Conservation (phyloP, 306 rosid genomes). For the Sphenostylis stenocarpa region DNA sequence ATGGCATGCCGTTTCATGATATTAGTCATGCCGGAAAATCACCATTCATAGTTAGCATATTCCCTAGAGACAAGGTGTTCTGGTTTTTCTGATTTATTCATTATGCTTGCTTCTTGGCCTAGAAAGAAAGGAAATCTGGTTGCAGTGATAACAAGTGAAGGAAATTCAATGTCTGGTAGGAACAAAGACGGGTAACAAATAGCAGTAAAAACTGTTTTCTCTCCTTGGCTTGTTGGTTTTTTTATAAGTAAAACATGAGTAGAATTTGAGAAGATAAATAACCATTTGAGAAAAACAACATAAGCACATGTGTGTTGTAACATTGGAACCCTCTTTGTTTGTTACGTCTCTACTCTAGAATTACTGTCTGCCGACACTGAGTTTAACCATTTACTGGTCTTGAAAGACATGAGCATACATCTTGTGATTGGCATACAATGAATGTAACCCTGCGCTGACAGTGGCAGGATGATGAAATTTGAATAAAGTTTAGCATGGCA, state of each 20-base stretch:
- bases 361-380: slow-evolving; percentile 29
- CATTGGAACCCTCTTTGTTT: too few species aligned
- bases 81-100: neutral
- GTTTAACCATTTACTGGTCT: neutral
- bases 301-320: neutral
- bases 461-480: neutral
- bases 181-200: neutral
- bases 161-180: neutral
- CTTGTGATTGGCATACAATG: slow-evolving; percentile 6
- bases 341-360: neutral
- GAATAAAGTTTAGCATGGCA: too few species aligned
- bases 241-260: too few species aligned
- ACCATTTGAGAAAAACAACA: neutral
- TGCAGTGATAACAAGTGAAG: neutral
- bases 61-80: neutral
- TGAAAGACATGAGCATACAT: neutral
- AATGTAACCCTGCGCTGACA: neutral
- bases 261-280: neutral
- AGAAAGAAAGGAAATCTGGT: neutral
- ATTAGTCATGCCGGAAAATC: neutral
- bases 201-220: neutral
- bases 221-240: neutral
- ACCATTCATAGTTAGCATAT: slow-evolving; percentile 4
- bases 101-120: neutral
- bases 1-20: neutral